These are phyloP conservation scores for Ceratocystis cacaofunesta DNA, from an alignment of 2,329 filamentous ascomycete species.

Conservation along the genomic window DNA sequence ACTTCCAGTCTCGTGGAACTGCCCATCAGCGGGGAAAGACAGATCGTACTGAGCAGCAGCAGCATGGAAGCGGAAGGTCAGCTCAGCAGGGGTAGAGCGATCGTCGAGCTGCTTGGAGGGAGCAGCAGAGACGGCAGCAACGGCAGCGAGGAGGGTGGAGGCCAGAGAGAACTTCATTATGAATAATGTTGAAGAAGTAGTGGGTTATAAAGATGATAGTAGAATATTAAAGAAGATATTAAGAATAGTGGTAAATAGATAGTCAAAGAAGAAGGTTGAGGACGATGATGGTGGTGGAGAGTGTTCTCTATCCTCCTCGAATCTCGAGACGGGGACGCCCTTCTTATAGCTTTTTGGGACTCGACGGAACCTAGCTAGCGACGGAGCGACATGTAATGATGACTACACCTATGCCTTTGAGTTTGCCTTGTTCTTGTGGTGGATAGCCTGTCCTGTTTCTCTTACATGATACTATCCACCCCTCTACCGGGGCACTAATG, in stretches of 20 bases:
- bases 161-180: conserved; percentile 16
- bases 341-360: conserved; percentile 7
- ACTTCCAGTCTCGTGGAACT: conserved; percentile 26
- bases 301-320: not conserved
- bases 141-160: conserved; percentile 10
- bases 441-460: not conserved
- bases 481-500: not conserved
- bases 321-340: not conserved
- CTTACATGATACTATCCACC: not conserved
- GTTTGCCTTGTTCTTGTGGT: not conserved
- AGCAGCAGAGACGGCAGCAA: conserved; percentile 11
- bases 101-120: conserved; percentile 10
- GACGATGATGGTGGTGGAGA: not conserved
- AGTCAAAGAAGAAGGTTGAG: not conserved
- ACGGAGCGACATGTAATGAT: not conserved
- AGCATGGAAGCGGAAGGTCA: conserved; percentile 32
- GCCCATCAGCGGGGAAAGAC: conserved; percentile 30
- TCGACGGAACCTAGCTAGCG: not conserved
- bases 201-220: not conserved
- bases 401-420: too few species aligned
- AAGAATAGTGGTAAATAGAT: not conserved
- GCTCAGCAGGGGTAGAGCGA: conserved; percentile 24
- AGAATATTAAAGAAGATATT: not conserved
- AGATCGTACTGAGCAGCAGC: conserved; percentile 30
- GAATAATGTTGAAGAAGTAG: conserved; percentile 1